Base-by-base conservation (phyloP, 2,329 filamentous ascomycete genomes). In the Malbranchea cinnamomea region DNA sequence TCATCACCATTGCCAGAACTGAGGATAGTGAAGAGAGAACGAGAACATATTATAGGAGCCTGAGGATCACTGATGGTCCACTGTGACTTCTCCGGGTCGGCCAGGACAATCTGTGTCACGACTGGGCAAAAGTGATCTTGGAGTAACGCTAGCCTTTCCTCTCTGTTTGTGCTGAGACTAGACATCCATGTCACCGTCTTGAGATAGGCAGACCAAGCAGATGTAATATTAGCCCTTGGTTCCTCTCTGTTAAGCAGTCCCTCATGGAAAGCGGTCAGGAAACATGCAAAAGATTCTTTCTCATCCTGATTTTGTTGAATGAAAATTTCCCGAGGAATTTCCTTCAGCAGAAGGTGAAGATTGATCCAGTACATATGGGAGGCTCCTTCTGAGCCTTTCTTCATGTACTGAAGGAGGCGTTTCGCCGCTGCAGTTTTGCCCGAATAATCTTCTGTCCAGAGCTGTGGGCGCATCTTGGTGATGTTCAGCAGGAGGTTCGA, bases 361-460 rank as follows among this genome's bases (percentile, higher is more conserved):
- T 68, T 69, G 15, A 63, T 54, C 89, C 89, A 98, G 47, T 76
- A 93, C 6, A 65, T 67, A 3, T 65, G 56, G 0, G 71, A 62
- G 3, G 78, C 78, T n/a, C 74, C 71, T 45, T 94, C 81, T 0
- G 87, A 92, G 2, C 89, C 87, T 43, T 75, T 80, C 37, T 79
- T 74, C 5, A 95, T 60, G 41, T 91, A 89, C 6, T 72, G 61
- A 28, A 70, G 67, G 3, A 98, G 53, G 13, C 76, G 57, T 36
- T 61, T 69, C 36, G 55, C 64, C 35, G 52, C 67, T 5, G 65
- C 48, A 17, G 65, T 67, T 47, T 74, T 75, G 26, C 62, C 66
- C 16, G 54, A 61, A 48, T 74, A 74, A 31, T 70, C 59, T 4
- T 63, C 62, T 1, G 73, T 76, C 89, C 89, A 98, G 6, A 85